Conservation (phyloP, 305 asterid species). For the Striga hermonthica region DNA sequence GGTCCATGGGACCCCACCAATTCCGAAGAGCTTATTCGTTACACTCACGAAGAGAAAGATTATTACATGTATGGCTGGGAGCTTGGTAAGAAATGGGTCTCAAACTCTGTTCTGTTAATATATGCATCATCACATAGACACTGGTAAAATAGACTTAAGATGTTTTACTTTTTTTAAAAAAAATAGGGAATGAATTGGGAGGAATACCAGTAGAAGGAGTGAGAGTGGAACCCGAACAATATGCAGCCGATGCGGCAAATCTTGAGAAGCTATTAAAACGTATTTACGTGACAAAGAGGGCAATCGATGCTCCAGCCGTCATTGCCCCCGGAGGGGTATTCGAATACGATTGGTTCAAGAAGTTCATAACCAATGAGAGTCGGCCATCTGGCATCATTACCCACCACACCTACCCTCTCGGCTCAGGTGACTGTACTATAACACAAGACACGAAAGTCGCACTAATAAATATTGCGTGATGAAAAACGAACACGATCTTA, state of each 20-base stretch:
- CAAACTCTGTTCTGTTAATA: not conserved
- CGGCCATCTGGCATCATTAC: conserved; percentile 20
- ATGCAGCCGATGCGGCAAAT: conserved; percentile 28
- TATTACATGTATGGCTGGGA: conserved; percentile 54
- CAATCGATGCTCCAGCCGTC: conserved; percentile 12
- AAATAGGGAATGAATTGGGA: conserved; percentile 34
- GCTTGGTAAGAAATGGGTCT: conserved; percentile 40
- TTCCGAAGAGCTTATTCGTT: conserved; percentile 51
- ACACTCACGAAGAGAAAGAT: conserved; percentile 43
- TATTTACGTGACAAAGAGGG: conserved; percentile 10
- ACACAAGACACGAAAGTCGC: too few relatives aligned
- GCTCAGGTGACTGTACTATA: conserved; percentile 16
- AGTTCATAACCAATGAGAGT: conserved; percentile 17
- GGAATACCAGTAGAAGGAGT: conserved; percentile 21
- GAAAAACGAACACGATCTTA: too few relatives aligned
- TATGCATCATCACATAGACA: too few relatives aligned
- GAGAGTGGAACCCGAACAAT: conserved; percentile 17
- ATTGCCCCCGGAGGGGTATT: conserved; percentile 32
- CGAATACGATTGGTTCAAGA: conserved; percentile 28
- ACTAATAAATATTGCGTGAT: too few relatives aligned
- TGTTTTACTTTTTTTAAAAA: too few relatives aligned
- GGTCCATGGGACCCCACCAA: conserved; percentile 56
- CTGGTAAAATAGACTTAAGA: too few relatives aligned
- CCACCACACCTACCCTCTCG: conserved; percentile 31
- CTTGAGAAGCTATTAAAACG: conserved; percentile 11